phyloP scores from a whole-genome alignment of 441 rosid genomes.

The Erodium texanum region DNA sequence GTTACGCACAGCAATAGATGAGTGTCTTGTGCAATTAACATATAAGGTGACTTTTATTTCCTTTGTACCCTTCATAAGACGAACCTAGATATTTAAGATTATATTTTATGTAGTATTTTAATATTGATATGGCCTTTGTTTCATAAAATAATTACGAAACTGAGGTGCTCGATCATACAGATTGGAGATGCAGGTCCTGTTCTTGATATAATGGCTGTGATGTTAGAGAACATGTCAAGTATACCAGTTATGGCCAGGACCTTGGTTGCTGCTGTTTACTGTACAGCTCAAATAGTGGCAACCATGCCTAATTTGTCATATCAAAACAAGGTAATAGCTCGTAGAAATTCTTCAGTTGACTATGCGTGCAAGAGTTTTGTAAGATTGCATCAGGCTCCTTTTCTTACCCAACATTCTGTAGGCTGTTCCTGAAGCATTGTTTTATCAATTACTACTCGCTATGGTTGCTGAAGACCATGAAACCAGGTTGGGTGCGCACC shows the following conservation, averaged over 20 bases:
- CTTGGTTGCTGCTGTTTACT: slow-evolving; percentile 69
- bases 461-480: slow-evolving; percentile 79
- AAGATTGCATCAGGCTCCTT: slow-evolving; percentile 5
- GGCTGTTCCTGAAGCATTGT: slow-evolving; percentile 82
- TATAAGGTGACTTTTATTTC: slow-evolving; percentile 42
- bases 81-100: not conserved
- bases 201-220: slow-evolving; percentile 82
- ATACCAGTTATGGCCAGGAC: slow-evolving; percentile 65
- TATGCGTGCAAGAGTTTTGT: slow-evolving; percentile 2
- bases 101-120: slow-evolving; percentile 1
- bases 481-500: slow-evolving; percentile 73
- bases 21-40: slow-evolving; percentile 67
- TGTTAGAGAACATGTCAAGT: slow-evolving; percentile 84
- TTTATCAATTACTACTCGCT: slow-evolving; percentile 74
- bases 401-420: slow-evolving; percentile 13
- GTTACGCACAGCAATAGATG: slow-evolving; percentile 63
- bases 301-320: slow-evolving; percentile 70
- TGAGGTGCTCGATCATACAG: slow-evolving; percentile 24
- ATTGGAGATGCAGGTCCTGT: slow-evolving; percentile 94
- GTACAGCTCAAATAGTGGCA: slow-evolving; percentile 80
- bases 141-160: not conserved
- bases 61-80: slow-evolving; percentile 2
- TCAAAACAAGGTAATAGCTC: slow-evolving; percentile 60
- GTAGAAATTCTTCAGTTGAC: not conserved
- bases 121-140: not conserved